A percentile compares a stretch with the other conserved stretches of the same genome.
These are phyloP conservation scores for Fraxinus ornus DNA, from an alignment of 305 asterid genomes.

Conservation along the genomic window DNA sequence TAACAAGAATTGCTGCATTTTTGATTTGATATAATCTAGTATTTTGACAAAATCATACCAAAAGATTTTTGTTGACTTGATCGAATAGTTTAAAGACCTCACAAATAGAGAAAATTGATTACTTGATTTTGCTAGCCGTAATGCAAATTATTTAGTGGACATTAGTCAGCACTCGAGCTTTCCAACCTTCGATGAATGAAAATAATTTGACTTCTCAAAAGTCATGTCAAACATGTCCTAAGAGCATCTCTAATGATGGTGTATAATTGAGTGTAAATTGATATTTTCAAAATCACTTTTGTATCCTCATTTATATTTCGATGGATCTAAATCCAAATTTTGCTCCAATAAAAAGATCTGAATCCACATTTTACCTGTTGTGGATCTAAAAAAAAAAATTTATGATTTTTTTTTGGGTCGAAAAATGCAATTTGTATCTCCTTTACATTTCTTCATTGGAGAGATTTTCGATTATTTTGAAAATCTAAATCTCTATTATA, in stretches of 20 bases:
- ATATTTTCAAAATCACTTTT: too few relatives aligned
- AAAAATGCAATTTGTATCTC: background rate
- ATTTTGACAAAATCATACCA: background rate
- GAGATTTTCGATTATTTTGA: too few relatives aligned
- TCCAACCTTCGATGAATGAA: background rate
- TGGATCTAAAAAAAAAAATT: too few relatives aligned
- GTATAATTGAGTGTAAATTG: too few relatives aligned
- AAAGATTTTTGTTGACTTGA: background rate
- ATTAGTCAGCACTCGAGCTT: background rate
- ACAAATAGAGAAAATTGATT: background rate
- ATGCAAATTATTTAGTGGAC: background rate
- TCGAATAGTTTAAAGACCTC: background rate
- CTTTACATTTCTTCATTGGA: too few relatives aligned
- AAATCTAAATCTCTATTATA: too few relatives aligned
- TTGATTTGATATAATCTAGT: constrained; percentile 15
- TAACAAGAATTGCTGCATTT: background rate
- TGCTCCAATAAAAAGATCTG: too few relatives aligned
- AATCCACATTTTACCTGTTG: too few relatives aligned
- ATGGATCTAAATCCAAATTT: too few relatives aligned
- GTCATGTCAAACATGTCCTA: background rate
- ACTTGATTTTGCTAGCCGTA: background rate
- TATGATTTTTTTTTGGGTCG: background rate
- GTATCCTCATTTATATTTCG: background rate
- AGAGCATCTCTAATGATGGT: background rate
- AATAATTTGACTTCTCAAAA: background rate